Base-by-base conservation (phyloP, 495 filamentous ascomycete genomes). In the Neurospora sp. region DNA sequence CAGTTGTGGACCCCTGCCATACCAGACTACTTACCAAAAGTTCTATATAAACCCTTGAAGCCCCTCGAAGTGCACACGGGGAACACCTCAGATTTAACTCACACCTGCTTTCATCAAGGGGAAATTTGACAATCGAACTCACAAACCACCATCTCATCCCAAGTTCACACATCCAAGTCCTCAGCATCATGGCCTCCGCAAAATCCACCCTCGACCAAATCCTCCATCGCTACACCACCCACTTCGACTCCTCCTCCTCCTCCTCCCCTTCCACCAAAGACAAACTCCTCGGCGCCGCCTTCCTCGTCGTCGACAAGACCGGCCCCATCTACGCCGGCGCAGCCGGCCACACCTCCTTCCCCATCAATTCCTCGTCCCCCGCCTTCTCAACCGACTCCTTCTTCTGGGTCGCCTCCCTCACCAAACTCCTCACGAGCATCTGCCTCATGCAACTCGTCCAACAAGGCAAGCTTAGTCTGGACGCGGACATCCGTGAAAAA, bases 381-480 rank as follows among this genome's bases (percentile, higher is more conserved):
- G 20, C 78, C 4, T 82, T 85, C 59, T 72, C 84, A 14, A 72
- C 79, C 9, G 75, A 84, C 74, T 89, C 92, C 38, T 89, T 88
- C 73, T 87, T 87, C 37, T 78, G 76, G 72, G 70, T 76, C 4
- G 80, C 80, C 16, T 80, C 78, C n/a, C 20, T 76, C 48, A 79
- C 76, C 46, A 81, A 81, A 72, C 72, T 81, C 38, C 70, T 79
- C 66, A 80, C 77, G 11, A 42, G 69, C 20, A 72, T 73, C 0
- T 70, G 74, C 37, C 23, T 78, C 11, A 78, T 81, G 80, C 75
- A 77, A 23, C 66, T 78, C 35, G 77, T 80, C 18, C 77, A 81
- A 70, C 44, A 70, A 6, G 76, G 75, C 20, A 35, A 70, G 10
- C 37, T 79, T 39, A 31, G 31, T 31, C 76, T 81, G 0, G 77